Evolutionary conservation across 1,139 yeast genomes (phyloP).

Genomic region (Geotrichum restrictum): DNA sequence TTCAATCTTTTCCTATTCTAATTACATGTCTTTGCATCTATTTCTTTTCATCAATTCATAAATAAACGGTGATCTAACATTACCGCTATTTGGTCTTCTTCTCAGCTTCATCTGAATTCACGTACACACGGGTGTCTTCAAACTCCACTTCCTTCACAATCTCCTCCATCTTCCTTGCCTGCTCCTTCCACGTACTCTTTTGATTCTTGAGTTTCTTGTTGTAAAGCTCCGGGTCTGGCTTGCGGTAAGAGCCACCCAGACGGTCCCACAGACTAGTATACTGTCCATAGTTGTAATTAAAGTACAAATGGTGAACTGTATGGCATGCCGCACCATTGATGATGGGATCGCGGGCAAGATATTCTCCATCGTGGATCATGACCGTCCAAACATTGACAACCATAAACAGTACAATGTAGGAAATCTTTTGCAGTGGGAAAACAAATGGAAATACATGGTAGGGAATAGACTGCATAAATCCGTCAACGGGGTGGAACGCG

Average conservation of each 20-base stretch:
- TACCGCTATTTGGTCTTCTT: no score
- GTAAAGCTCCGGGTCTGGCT: slow-evolving; percentile 83
- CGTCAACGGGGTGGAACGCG: slow-evolving; percentile 99
- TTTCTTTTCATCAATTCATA: no score
- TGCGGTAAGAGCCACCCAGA: slow-evolving; percentile 86
- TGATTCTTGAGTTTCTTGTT: slow-evolving; percentile 59
- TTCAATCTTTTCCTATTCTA: no score
- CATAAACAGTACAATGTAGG: slow-evolving; percentile 74
- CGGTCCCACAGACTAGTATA: slow-evolving; percentile 98
- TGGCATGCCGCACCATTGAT: slow-evolving; percentile 98
- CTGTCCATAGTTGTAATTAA: slow-evolving; percentile 96
- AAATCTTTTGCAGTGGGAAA: slow-evolving; percentile 86
- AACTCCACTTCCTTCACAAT: slow-evolving; percentile 81
- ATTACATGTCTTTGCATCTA: no score
- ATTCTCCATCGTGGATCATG: slow-evolving; percentile 97
- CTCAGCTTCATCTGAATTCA: slow-evolving; percentile 24
- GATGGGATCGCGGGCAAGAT: slow-evolving; percentile 85
- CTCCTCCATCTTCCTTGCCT: slow-evolving; percentile 69
- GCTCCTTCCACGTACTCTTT: slow-evolving; percentile 65
- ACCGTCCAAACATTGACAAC: slow-evolving; percentile 97
- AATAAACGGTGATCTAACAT: no score
- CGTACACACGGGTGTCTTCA: slow-evolving; percentile 56
- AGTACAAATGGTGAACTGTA: slow-evolving; percentile 91
- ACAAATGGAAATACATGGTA: slow-evolving; percentile 87
- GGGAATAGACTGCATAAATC: slow-evolving; percentile 86